These are phyloP conservation scores for Besnoitia besnoiti DNA, from an alignment of 169 alveolate genomes.

Conservation along the genomic window DNA sequence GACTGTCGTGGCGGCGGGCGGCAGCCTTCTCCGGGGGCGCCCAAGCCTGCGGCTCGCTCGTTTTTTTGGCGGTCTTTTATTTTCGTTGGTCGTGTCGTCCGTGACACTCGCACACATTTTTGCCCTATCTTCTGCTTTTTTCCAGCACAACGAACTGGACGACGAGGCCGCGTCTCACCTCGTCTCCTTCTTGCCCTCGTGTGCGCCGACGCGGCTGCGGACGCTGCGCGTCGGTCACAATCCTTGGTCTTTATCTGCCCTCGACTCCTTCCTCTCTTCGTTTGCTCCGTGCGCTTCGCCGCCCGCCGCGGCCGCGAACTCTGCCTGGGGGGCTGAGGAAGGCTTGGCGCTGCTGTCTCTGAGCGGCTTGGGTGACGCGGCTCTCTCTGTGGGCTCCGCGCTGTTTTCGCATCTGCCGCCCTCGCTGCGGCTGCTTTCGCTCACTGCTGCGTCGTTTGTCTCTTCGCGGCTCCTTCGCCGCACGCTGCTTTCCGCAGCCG, in stretches of 20 bases:
- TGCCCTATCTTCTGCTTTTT: background rate
- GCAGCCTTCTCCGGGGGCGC: too few species aligned
- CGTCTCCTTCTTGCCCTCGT: background rate
- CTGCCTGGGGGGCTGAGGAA: background rate
- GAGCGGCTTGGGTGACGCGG: background rate
- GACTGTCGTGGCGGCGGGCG: too few species aligned
- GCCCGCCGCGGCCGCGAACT: too few species aligned
- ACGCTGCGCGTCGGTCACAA: background rate
- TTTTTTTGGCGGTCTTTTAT: too few species aligned
- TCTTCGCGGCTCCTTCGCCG: background rate
- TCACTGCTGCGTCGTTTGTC: background rate
- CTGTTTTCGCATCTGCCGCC: background rate
- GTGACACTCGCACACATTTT: background rate
- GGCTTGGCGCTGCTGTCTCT: background rate
- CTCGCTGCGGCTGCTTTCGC: background rate
- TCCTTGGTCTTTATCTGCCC: background rate
- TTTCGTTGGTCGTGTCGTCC: too few species aligned
- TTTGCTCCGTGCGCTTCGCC: background rate
- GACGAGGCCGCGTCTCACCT: background rate
- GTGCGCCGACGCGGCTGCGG: background rate
- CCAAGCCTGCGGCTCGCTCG: too few species aligned
- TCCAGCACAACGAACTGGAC: slow-evolving; percentile 5
- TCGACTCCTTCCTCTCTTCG: background rate
- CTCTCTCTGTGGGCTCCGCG: background rate
- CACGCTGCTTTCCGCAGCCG: background rate